Base-by-base conservation (phyloP, 805 yeast genomes). In the Kodamaea nitidulidarum region DNA sequence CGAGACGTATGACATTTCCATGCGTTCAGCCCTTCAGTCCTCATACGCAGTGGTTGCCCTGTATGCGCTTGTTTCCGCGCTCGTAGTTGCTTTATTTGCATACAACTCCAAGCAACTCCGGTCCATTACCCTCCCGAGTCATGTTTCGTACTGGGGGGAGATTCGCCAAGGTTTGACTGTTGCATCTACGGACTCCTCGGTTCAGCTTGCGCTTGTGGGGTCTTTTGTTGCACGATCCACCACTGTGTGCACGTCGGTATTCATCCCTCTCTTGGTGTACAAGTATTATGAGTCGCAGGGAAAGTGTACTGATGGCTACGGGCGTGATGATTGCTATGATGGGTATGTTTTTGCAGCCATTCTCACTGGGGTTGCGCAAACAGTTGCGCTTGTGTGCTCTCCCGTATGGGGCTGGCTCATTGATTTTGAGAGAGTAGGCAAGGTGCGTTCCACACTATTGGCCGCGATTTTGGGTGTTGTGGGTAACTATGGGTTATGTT, bases 271-370 rank as follows among this genome's bases (percentile, higher is more conserved):
- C 27, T 68, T 73, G 54, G 80, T 81, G 32, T 80, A 77, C 55
- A 67, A 72, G 38, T 79, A 71, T 61, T 83, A 68, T 55, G 63
- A 65, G 42, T 55, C 65, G 28, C 61, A 62, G 3, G 86, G 84
- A 0, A 52, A 56, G 36, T 82, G 88, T 52, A 48, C 43, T 3
- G 32, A 39, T 12, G 44, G 47, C 7, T 41, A 36, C 10, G 51
- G 50, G 27, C 63, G 50, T 52, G 68, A 54, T 15, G 62, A 59
- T 16, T 81, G 88, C 50, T 71, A 73, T 36, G 82, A 80, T 28
- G 87, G 84, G 0, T 81, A 78, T 46, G 65, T 80, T 7, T 71
- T 74, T 42, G 76, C 87, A 12, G 85, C 88, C 1, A 79, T 83
- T 31, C 59, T 83, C 21, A 75, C 84, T 0, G 91, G 91, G 7